phyloP scores from a whole-genome alignment of 2,329 filamentous ascomycete genomes.

The Pseudogymnoascus sp. region DNA sequence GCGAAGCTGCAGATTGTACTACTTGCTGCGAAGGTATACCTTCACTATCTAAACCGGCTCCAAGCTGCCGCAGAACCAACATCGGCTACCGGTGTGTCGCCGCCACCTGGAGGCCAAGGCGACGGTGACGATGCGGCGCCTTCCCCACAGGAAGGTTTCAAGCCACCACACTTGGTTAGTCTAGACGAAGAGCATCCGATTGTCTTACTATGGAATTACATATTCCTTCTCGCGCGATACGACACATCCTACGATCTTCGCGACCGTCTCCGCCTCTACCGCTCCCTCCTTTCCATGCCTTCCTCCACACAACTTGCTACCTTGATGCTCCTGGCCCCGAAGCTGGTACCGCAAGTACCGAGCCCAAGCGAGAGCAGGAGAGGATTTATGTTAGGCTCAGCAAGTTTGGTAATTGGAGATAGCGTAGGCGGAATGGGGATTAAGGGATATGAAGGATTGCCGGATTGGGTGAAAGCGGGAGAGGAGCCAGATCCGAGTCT shows the following conservation, averaged over 20 bases:
- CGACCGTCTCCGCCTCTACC: conserved; percentile 84
- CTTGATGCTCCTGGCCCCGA: conserved; percentile 84
- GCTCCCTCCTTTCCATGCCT: conserved; percentile 71
- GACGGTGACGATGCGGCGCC: conserved; percentile 21
- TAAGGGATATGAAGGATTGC: conserved; percentile 70
- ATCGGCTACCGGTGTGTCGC: conserved; percentile 26
- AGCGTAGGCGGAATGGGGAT: conserved; percentile 68
- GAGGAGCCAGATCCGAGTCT: conserved; percentile 71
- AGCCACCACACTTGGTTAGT: conserved; percentile 14
- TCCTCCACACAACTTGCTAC: conserved; percentile 74
- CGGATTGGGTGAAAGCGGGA: conserved; percentile 77
- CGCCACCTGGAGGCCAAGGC: conserved; percentile 16
- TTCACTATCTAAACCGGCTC: conserved; percentile 72
- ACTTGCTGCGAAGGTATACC: conserved; percentile 91
- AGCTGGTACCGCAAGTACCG: conserved; percentile 83
- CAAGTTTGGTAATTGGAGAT: conserved; percentile 75
- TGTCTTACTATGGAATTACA: conserved; percentile 74
- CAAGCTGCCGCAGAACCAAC: conserved; percentile 32
- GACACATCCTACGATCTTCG: conserved; percentile 93
- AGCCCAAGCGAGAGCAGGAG: conserved; percentile 81
- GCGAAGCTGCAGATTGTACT: conserved; percentile 89
- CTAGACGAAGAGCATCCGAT: conserved; percentile 54
- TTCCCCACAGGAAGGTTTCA: conserved; percentile 14
- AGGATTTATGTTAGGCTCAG: conserved; percentile 71
- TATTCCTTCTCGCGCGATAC: conserved; percentile 78